These are phyloP conservation scores for Lunasporangiospora selenospora DNA, from an alignment of 192 early-diverging fungal species.

Conservation along the genomic window DNA sequence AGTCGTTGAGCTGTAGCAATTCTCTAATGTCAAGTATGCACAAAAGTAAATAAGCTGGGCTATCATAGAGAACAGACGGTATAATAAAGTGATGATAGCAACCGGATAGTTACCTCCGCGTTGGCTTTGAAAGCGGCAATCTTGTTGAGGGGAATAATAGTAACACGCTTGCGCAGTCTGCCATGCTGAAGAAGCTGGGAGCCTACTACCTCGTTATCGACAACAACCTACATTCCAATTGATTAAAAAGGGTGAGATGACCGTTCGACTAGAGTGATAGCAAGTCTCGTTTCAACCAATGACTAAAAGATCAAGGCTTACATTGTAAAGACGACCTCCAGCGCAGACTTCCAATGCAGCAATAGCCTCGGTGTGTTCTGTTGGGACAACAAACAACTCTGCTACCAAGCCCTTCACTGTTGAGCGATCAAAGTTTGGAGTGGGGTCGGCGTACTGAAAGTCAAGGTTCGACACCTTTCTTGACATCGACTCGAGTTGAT, in stretches of 20 bases:
- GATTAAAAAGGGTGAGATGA: not conserved
- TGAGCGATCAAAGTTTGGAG: conserved; percentile 85
- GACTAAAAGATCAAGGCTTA: conserved; percentile 25
- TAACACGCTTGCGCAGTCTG: conserved; percentile 77
- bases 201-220: conserved; percentile 85
- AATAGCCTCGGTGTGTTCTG: conserved; percentile 67
- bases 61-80: too few species aligned
- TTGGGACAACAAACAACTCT: conserved; percentile 80
- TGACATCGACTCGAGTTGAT: conserved; percentile 60
- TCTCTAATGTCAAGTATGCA: conserved; percentile 58
- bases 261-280: too few species aligned
- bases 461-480: conserved; percentile 66
- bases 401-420: conserved; percentile 96
- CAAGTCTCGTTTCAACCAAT: too few species aligned
- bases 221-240: conserved; percentile 72
- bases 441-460: conserved; percentile 86
- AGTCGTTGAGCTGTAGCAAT: conserved; percentile 76
- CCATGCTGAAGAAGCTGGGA: conserved; percentile 83
- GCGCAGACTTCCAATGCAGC: conserved; percentile 95
- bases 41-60: too few species aligned
- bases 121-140: conserved; percentile 68
- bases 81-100: too few species aligned
- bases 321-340: conserved; percentile 93
- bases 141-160: conserved; percentile 97
- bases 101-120: conserved; percentile 46